Conservation (phyloP, 805 yeast genomes). For the Starmerella stigmatis region DNA sequence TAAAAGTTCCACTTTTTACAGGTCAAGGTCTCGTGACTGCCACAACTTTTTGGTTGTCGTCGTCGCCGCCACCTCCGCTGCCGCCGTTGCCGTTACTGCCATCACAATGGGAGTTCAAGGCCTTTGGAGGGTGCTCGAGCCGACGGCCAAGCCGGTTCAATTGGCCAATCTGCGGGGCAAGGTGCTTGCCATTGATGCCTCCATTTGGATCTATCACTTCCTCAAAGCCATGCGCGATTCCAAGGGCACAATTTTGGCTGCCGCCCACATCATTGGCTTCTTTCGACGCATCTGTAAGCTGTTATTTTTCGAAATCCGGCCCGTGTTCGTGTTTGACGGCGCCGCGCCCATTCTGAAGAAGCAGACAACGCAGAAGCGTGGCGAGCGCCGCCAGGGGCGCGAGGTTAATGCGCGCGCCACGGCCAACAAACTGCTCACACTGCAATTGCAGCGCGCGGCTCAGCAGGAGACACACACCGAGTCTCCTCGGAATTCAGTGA, state of each 20-base stretch:
- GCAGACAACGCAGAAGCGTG: constrained; percentile 63
- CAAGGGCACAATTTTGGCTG: constrained; percentile 64
- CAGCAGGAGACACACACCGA: background rate
- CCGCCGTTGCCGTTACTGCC: too few relatives aligned
- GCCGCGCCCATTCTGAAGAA: constrained; percentile 54
- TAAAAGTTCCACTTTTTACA: background rate
- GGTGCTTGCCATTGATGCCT: constrained; percentile 88
- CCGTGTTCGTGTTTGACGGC: constrained; percentile 78
- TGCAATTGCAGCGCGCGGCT: constrained; percentile 52
- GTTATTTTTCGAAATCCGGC: constrained; percentile 66
- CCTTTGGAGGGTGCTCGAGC: constrained; percentile 84
- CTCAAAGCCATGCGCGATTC: constrained; percentile 85
- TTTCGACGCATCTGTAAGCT: constrained; percentile 87
- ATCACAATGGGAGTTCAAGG: constrained; percentile 84
- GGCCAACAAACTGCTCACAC: constrained; percentile 69
- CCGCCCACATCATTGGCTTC: constrained; percentile 90
- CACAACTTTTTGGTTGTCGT: too few relatives aligned
- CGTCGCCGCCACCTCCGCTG: too few relatives aligned
- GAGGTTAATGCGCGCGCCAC: constrained; percentile 58
- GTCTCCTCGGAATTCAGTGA: background rate
- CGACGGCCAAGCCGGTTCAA: constrained; percentile 81
- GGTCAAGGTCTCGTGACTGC: constrained; percentile 6
- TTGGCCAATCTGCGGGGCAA: constrained; percentile 73
- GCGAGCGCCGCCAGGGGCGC: constrained; percentile 63
- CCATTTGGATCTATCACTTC: constrained; percentile 97